Base-by-base conservation (phyloP, 2,329 filamentous ascomycete genomes). In the Cladorrhinum sp. region DNA sequence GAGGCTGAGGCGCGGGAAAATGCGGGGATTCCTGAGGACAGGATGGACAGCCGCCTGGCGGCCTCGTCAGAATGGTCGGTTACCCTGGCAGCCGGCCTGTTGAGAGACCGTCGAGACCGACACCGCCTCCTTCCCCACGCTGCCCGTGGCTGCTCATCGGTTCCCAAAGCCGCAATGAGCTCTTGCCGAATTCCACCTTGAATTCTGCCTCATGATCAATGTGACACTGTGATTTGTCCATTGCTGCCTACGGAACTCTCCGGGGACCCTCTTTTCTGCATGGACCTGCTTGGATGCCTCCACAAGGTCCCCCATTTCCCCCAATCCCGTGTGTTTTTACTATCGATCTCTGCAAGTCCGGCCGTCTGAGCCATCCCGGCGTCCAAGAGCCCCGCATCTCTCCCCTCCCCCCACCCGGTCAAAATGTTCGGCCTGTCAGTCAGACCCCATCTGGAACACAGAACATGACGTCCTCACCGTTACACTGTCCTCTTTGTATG, bases 1-100 rank as follows among this genome's bases (percentile, higher is more conserved):
- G 42, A 46, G 42, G 42, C 42, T 46, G 42, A 46, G 42, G 42
- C 42, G n/a, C 42, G 42, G 42, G 18, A 46, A 46, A 46, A 42
- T 42, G 36, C 16, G 36, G 36, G 36, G 42, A 46, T 36, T 10
- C 8, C 33, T 36, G 33, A 36, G 33, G 33, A 36, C 33, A 36
- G 3, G 4, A 21, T 42, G 42, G 42, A 46, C 58, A 62, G 65
- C 62, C 65, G 65, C 65, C 58, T 57, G 59, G 62, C 57, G 60
- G 64, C 64, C 64, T 64, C 60, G 55, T 39, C 36, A 49, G 14
- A 36, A 5, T n/a, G 33, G 28, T 23, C 42, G 30, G 21, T 39
- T 36, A 39, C 53, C 30, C 53, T 39, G 21, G 53, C 53, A 39
- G 53, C 53, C 42, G 12, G 26, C 26, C 26, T 48, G 49, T 54